Percentiles rank a stretch among this genome's conserved stretches.
These are phyloP conservation scores for Diaporthe caulivora DNA, from an alignment of 2,329 filamentous ascomycete genomes.

Conservation along the genomic window DNA sequence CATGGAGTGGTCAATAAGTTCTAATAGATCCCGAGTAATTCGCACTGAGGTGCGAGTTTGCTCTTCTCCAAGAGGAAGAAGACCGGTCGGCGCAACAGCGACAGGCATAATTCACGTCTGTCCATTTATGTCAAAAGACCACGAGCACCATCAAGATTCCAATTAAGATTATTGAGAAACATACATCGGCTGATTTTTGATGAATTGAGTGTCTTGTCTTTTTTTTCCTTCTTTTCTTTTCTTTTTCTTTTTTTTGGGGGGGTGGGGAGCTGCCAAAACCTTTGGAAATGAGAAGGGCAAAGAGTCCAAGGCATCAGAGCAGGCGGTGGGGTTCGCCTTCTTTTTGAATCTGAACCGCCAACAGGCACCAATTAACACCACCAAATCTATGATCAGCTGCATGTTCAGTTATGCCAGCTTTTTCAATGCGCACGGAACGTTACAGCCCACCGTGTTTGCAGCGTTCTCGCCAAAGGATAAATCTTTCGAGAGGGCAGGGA, in stretches of 20 bases:
- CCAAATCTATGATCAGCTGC: background rate
- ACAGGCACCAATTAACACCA: background rate
- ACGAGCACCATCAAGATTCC: background rate
- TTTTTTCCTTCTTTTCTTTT: too few species aligned
- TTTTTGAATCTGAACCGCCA: background rate
- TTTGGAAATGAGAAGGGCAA: background rate
- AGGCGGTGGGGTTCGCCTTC: background rate
- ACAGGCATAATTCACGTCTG: background rate
- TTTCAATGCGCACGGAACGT: background rate
- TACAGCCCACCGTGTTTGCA: background rate
- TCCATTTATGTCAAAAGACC: background rate
- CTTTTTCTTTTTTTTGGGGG: too few species aligned
- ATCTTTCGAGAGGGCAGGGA: too few species aligned
- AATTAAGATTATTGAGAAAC: background rate
- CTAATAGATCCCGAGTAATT: background rate
- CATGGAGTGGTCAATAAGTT: background rate
- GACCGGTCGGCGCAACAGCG: background rate
- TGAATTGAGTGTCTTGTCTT: background rate
- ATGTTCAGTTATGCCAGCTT: background rate
- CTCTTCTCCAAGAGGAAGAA: background rate
- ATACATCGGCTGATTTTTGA: background rate
- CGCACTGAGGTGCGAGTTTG: slow-evolving; percentile 1
- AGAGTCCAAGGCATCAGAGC: background rate
- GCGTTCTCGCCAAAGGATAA: too few species aligned
- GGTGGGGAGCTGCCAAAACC: background rate